phyloP scores from a whole-genome alignment of 2,329 filamentous ascomycete genomes.

The Xylaria sp. region DNA sequence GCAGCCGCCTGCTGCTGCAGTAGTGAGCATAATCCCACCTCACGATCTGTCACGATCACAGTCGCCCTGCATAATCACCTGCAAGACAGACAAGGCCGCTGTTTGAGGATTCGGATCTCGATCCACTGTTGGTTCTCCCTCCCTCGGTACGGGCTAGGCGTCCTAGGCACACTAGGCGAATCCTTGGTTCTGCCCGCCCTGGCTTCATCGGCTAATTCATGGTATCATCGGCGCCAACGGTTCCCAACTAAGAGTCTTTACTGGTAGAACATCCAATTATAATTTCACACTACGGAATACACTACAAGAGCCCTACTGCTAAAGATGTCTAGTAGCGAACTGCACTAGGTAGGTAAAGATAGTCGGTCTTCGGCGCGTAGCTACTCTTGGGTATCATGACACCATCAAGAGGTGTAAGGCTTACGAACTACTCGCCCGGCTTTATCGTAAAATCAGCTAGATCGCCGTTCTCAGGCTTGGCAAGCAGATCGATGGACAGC shows the following conservation, averaged over 20 bases:
- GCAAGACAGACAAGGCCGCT: slow-evolving; percentile 36
- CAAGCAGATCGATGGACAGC: slow-evolving; percentile 10
- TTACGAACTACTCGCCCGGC: slow-evolving; percentile 18
- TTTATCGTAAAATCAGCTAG: slow-evolving; percentile 16
- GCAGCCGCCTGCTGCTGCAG: slow-evolving; percentile 27
- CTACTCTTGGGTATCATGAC: slow-evolving; percentile 14
- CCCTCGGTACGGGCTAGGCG: neutral
- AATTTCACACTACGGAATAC: slow-evolving; percentile 9
- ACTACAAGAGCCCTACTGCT: neutral
- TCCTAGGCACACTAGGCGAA: slow-evolving; percentile 6
- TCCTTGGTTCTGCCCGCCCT: slow-evolving; percentile 22
- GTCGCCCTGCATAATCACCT: slow-evolving; percentile 35
- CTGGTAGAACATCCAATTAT: slow-evolving; percentile 23
- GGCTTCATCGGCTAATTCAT: slow-evolving; percentile 30
- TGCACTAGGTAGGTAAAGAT: slow-evolving; percentile 1
- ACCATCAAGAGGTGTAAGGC: slow-evolving; percentile 13
- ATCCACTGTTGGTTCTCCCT: slow-evolving; percentile 29
- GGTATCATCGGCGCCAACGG: slow-evolving; percentile 33
- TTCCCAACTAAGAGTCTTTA: slow-evolving; percentile 13
- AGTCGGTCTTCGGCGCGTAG: slow-evolving; percentile 20
- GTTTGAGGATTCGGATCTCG: slow-evolving; percentile 28
- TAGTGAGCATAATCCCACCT: slow-evolving; percentile 22
- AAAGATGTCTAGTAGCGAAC: slow-evolving; percentile 7
- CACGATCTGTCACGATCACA: slow-evolving; percentile 1
- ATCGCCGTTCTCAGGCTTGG: slow-evolving; percentile 33